Conservation (phyloP, 148 eudicot species). For the Linanthus parryae region DNA sequence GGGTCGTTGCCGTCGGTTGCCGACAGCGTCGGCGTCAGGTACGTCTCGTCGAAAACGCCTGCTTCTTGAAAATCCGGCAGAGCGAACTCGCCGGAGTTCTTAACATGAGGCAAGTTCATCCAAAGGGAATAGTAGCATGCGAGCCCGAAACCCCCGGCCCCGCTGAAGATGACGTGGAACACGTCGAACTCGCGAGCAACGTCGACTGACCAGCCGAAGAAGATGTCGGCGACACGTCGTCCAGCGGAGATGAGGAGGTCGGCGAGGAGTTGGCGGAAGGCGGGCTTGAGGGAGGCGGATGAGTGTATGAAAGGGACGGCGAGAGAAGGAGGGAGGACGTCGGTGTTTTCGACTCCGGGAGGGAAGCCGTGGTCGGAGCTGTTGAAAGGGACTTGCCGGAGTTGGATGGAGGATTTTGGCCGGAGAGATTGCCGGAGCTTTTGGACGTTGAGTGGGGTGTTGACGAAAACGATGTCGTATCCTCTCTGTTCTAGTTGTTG, state of each 20-base stretch:
- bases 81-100: background rate
- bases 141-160: background rate
- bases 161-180: background rate
- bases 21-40: background rate
- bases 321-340: background rate
- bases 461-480: too few relatives aligned
- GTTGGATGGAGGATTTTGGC: too few relatives aligned
- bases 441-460: too few relatives aligned
- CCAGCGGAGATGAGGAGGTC: constrained; percentile 10
- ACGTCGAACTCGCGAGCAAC: background rate
- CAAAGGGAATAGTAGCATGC: background rate
- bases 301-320: background rate
- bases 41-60: background rate
- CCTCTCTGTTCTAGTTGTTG: background rate
- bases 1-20: background rate
- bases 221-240: background rate
- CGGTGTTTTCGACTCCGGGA: background rate
- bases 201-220: background rate
- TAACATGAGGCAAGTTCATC: background rate
- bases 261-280: constrained; percentile 2
- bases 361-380: background rate
- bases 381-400: too few relatives aligned
- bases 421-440: too few relatives aligned
- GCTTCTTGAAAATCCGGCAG: background rate
- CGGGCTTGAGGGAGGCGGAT: background rate